Evolutionary conservation across 2,329 filamentous ascomycete genomes (phyloP).

Genomic region (Ilyonectria destructans): DNA sequence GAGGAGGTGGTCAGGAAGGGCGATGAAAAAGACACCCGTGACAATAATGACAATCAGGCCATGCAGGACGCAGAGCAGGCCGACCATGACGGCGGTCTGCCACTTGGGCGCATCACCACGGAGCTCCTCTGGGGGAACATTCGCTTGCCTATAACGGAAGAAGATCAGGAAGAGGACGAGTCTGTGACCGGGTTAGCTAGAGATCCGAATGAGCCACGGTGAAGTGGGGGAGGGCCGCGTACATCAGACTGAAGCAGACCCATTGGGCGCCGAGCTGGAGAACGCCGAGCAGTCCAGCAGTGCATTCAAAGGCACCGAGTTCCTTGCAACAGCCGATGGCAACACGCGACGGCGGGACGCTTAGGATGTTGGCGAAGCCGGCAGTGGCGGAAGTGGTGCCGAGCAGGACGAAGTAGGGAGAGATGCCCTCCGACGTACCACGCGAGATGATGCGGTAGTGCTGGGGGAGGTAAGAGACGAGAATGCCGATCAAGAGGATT

Average conservation of each 20-base stretch:
- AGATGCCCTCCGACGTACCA: conserved; percentile 92
- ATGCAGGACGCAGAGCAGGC: conserved; percentile 81
- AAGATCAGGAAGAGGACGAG: conserved; percentile 95
- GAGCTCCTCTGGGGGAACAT: conserved; percentile 65
- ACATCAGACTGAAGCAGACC: conserved; percentile 95
- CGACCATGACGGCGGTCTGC: conserved; percentile 85
- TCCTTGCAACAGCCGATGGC: conserved; percentile 91
- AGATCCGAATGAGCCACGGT: background rate
- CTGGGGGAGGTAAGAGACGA: conserved; percentile 95
- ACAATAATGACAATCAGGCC: conserved; percentile 80
- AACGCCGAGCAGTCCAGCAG: conserved; percentile 89
- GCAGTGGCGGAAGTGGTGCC: conserved; percentile 91
- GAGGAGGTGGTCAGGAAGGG: conserved; percentile 75
- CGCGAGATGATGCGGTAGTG: conserved; percentile 92
- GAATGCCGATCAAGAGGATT: conserved; percentile 87
- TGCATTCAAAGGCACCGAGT: conserved; percentile 86
- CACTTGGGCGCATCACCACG: conserved; percentile 75
- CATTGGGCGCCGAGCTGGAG: conserved; percentile 93
- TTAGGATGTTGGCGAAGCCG: conserved; percentile 92
- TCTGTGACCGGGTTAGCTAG: conserved; percentile 62
- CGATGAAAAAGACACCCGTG: conserved; percentile 77
- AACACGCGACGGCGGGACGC: conserved; percentile 84
- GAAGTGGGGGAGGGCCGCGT: conserved; percentile 54
- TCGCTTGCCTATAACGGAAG: conserved; percentile 79
- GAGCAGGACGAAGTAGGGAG: conserved; percentile 95